Base-by-base conservation (phyloP, 257 asterid species). In the Solanum megistacrolobum region DNA sequence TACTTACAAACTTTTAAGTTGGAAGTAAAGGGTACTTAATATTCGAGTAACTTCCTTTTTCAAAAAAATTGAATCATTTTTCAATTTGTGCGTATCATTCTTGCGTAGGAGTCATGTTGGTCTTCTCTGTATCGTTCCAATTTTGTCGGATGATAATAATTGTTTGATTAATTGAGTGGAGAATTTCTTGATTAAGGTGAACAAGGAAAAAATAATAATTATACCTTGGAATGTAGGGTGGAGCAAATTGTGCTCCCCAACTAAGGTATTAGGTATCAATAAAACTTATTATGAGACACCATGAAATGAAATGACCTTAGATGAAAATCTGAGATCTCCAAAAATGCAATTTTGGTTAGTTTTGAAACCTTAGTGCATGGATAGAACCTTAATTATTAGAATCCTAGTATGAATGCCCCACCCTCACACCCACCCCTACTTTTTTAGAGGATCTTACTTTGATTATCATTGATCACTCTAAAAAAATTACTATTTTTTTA, bases 41-140 rank as follows among this genome's bases (percentile, higher is more conserved):
- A 48, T 48, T 0, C 7, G 0, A 48, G 0, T 1, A 48, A 48
- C 1, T 48, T 2, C 0, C 9, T 5, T 1, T 14, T 14, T 1
- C 14, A 8, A 48, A 48, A 48, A 48, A 48, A 5, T 5, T 14
- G 21, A 14, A 48, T 0, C 7, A 5, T 48, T 46, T 46, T 14
- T 48, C 0, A 6, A 5, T 48, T 5, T 48, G 23, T 48, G 60
- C 3, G 23, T 48, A 12, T 12, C 21, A 14, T 16, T 6, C 60
- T 48, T 48, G 60, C 9, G 2, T 6, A 16, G 7, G 3, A 2
- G 3, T 48, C 60, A 48, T 48, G 60, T 0, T 2, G 0, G 0
- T 48, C 20, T 14, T 48, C 23, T 48, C 1, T 48, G 1, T 48
- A 48, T 16, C 23, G 3, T 16, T 14, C 3, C 9, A 48, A 48